Base-by-base conservation (phyloP, 2,329 filamentous ascomycete species). In the Rutstroemia sydowiana region DNA sequence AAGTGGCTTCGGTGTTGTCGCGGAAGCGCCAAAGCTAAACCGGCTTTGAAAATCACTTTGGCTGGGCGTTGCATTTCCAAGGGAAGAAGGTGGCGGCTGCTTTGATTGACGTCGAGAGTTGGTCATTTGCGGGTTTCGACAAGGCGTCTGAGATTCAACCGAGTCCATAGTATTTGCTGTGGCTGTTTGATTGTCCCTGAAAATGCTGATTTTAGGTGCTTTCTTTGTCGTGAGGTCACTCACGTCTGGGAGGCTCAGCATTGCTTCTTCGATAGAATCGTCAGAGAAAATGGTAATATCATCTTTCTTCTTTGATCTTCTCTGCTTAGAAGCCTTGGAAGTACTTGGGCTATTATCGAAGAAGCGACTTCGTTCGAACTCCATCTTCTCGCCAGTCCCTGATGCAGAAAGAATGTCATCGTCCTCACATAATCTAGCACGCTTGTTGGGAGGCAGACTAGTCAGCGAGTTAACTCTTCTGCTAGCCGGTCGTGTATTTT, bases 221-320 rank as follows among this genome's bases (percentile, higher is more conserved):
- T 46, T 36, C 16, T 37, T 53, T 39, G 40, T 52, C 23, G 37
- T 36, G 36, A 58, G 61, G 21, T 55, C 55, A 32, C 59, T 61
- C 28, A 56, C 45, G 57, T 75, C 70, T 8, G 70, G 66, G 36
- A 77, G 63, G 48, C 66, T 69, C 3, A 71, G 63, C 67, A 77
- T 73, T 7, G 72, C 72, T 28, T 75, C 72, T 54, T 77, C 73
- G 23, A 75, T 68, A 4, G 72, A 68, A 56, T 77, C 75, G 58
- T 79, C 76, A 1, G 75, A 78, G 59, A 73, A 78, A 4, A 79
- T 71, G 21, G 69, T 71, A 51, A 78, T 65, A 8, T 67, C 66
- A 13, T 71, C 68, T 50, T 71, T 70, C 49, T 70, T 72, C 18
- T 65, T 62, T 57, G 70, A 71, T 55, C 70, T 73, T 16, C 53